Conservation (phyloP, 2,329 filamentous ascomycete genomes). For the Aspergillus floridensis region DNA sequence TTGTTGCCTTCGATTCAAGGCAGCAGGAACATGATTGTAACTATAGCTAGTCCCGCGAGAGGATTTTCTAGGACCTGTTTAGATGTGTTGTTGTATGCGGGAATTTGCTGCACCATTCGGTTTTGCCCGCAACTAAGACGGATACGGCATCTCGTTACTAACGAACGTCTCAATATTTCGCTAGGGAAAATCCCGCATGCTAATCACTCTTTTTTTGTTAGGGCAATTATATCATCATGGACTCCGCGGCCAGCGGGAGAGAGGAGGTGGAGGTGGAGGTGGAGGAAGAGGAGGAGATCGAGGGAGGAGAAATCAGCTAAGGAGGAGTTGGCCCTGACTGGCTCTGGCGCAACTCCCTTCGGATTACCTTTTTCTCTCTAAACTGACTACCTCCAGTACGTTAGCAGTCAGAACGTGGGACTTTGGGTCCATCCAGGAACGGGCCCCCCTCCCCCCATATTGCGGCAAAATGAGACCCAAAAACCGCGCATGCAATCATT, state of each 20-base stretch:
- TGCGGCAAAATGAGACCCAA: neutral
- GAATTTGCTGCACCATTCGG: constrained; percentile 20
- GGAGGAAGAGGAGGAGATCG: neutral
- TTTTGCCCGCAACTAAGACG: constrained; percentile 16
- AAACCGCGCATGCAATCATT: constrained; percentile 1
- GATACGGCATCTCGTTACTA: constrained; percentile 17
- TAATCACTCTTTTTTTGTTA: neutral
- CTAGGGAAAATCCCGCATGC: constrained; percentile 3
- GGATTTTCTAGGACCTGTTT: neutral
- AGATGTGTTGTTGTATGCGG: constrained; percentile 20
- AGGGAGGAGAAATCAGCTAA: neutral
- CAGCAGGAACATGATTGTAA: neutral
- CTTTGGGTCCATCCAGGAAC: neutral
- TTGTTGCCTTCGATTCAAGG: neutral
- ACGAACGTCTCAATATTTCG: neutral
- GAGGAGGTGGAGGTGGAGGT: neutral
- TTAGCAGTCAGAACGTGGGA: neutral
- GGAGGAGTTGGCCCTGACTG: neutral
- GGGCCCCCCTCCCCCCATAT: neutral
- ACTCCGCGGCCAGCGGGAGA: neutral
- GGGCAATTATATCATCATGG: neutral
- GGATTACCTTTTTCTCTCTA: neutral
- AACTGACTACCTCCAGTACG: no score
- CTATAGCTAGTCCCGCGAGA: neutral
- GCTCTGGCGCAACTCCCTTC: neutral